Percentiles rank a stretch among this genome's conserved stretches.
phyloP scores from a whole-genome alignment of 1,284 basidiomycete species.

The Ganoderma multipileum region DNA sequence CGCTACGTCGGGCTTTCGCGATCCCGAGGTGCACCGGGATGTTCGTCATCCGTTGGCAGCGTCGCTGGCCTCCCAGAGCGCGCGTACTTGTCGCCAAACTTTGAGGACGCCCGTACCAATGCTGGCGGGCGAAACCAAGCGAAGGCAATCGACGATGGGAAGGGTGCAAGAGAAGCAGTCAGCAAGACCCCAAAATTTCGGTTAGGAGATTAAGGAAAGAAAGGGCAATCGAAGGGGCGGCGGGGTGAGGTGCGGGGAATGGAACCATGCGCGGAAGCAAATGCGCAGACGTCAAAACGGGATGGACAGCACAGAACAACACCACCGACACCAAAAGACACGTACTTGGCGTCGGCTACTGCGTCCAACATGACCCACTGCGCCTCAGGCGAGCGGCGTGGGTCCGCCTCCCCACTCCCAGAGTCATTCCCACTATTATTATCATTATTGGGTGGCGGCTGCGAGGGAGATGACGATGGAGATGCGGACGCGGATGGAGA shows the following conservation, averaged over 20 bases:
- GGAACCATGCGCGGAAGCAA: slow-evolving; percentile 2
- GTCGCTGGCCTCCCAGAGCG: slow-evolving; percentile 39
- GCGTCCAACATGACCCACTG: slow-evolving; percentile 62
- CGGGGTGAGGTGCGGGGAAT: slow-evolving; percentile 5
- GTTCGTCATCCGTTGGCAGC: neutral
- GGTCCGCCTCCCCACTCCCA: slow-evolving; percentile 4
- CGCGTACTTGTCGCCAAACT: slow-evolving; percentile 43
- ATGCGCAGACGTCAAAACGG: neutral
- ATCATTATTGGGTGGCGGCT: slow-evolving; percentile 15
- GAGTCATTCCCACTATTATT: no score
- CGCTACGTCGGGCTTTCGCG: neutral
- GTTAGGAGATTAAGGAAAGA: neutral
- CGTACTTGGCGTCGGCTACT: slow-evolving; percentile 70
- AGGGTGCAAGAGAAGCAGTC: slow-evolving; percentile 9
- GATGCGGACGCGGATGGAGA: neutral
- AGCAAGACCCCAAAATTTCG: slow-evolving; percentile 3
- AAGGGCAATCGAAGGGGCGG: neutral
- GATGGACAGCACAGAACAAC: neutral
- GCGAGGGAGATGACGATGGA: neutral
- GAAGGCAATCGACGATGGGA: no score
- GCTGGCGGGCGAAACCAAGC: no score
- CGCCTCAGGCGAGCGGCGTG: slow-evolving; percentile 4
- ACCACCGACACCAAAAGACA: slow-evolving; percentile 31
- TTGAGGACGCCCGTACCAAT: slow-evolving; percentile 48
- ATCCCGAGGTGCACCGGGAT: neutral